Conservation (phyloP, 257 asterid genomes). For the Anisodus acutangulus region DNA sequence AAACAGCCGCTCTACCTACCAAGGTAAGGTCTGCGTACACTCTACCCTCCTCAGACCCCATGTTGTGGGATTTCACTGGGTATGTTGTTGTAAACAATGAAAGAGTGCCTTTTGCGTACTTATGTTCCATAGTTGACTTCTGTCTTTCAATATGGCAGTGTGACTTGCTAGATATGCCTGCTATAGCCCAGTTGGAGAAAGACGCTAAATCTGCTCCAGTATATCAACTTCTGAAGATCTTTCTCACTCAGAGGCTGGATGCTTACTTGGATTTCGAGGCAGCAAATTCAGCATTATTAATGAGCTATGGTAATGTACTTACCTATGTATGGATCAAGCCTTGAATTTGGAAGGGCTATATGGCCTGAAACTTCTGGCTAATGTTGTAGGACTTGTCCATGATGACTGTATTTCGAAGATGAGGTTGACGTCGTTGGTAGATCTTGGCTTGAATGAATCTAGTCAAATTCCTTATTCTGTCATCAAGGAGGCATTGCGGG, state of each 20-base stretch:
- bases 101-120: background rate
- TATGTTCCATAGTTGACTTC: background rate
- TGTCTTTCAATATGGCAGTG: conserved; percentile 48
- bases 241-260: conserved; percentile 81
- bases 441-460: conserved; percentile 71
- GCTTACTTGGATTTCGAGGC: conserved; percentile 76
- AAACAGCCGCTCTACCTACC: too few relatives aligned
- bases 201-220: conserved; percentile 62
- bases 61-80: too few relatives aligned
- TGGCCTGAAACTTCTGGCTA: conserved; percentile 29
- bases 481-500: conserved; percentile 81
- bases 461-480: conserved; percentile 71
- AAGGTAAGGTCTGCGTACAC: too few relatives aligned
- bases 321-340: background rate
- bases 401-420: conserved; percentile 86
- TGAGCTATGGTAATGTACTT: conserved; percentile 57
- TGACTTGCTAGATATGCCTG: conserved; percentile 86
- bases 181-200: conserved; percentile 83
- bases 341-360: background rate
- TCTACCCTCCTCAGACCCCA: too few relatives aligned
- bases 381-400: conserved; percentile 74
- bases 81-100: background rate
- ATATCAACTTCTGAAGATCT: conserved; percentile 79
- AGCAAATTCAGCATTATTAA: conserved; percentile 59
- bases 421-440: conserved; percentile 84